Percentiles rank a stretch among this genome's conserved stretches.
Conservation (phyloP, 1,284 basidiomycete species). For the Anthracocystis setariae region DNA sequence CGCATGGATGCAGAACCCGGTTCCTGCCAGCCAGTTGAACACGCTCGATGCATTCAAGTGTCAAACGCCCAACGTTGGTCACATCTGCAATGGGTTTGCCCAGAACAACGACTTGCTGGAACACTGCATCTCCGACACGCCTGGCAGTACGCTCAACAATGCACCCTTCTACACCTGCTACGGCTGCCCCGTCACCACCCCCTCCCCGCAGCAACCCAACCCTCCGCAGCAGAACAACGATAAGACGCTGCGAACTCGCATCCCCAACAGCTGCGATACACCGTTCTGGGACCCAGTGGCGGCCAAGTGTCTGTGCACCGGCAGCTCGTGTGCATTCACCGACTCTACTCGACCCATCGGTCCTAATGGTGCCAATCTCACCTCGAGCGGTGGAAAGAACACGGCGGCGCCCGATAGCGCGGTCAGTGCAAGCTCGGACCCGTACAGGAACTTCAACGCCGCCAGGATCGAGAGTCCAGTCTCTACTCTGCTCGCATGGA, state of each 20-base stretch:
- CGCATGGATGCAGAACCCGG: conserved; percentile 79
- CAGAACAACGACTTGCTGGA: conserved; percentile 54
- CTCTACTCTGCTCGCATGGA: conserved; percentile 22
- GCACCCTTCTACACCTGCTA: conserved; percentile 64
- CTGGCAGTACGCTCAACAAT: conserved; percentile 59
- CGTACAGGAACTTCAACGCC: conserved; percentile 35
- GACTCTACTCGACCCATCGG: conserved; percentile 59
- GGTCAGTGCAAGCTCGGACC: conserved; percentile 32
- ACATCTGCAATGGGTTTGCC: conserved; percentile 61
- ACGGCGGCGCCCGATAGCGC: conserved; percentile 14
- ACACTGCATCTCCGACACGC: conserved; percentile 59
- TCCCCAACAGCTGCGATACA: conserved; percentile 56
- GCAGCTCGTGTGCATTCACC: conserved; percentile 46
- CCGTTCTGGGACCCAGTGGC: conserved; percentile 63
- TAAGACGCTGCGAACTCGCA: conserved; percentile 52
- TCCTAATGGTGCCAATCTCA: conserved; percentile 51
- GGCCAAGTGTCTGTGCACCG: conserved; percentile 56
- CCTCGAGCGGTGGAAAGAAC: conserved; percentile 34
- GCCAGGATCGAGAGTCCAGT: conserved; percentile 6
- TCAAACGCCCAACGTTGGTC: conserved; percentile 46
- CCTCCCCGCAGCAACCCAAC: conserved; percentile 58
- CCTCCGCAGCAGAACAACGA: conserved; percentile 62
- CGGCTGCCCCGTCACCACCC: conserved; percentile 57
- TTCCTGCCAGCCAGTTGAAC: conserved; percentile 66
- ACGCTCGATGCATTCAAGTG: conserved; percentile 62